Conservation (phyloP, 805 yeast species). For the Kuraishia piskuri region DNA sequence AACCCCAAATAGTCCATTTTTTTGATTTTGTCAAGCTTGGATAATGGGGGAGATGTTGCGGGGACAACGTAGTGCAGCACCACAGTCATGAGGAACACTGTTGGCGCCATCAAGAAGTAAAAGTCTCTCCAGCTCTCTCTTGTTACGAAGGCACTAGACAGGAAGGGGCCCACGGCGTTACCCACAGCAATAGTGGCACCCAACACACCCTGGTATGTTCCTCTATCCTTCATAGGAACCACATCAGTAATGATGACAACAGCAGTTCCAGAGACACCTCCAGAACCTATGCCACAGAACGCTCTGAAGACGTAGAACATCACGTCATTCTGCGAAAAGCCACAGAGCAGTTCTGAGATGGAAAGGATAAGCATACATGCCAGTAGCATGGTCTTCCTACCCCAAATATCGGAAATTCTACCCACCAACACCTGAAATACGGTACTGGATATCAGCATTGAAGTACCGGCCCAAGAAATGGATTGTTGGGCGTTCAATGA, state of each 20-base stretch:
- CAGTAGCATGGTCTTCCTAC: slow-evolving; percentile 36
- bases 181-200: slow-evolving; percentile 45
- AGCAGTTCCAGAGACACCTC: slow-evolving; percentile 39
- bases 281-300: slow-evolving; percentile 47
- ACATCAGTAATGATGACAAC: slow-evolving; percentile 49
- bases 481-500: slow-evolving; percentile 37
- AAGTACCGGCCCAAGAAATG: slow-evolving; percentile 54
- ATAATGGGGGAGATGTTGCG: slow-evolving; percentile 21
- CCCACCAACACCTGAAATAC: slow-evolving; percentile 47
- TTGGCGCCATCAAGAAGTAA: slow-evolving; percentile 39
- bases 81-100: slow-evolving; percentile 23
- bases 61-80: slow-evolving; percentile 26
- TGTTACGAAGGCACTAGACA: slow-evolving; percentile 41
- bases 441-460: slow-evolving; percentile 40
- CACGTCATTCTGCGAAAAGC: slow-evolving; percentile 37
- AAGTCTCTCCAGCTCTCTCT: slow-evolving; percentile 41
- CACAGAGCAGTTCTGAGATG: slow-evolving; percentile 40
- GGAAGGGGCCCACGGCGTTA: slow-evolving; percentile 46
- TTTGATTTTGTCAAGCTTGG: slow-evolving; percentile 27
- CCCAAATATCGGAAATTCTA: slow-evolving; percentile 46
- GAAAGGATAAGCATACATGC: slow-evolving; percentile 29
- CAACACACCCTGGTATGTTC: slow-evolving; percentile 47
- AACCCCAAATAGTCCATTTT: slow-evolving; percentile 49
- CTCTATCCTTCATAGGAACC: slow-evolving; percentile 43
- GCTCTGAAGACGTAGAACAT: slow-evolving; percentile 46